Conservation (phyloP, 768 basidiomycete species). For the Leccinum truebloodii region DNA sequence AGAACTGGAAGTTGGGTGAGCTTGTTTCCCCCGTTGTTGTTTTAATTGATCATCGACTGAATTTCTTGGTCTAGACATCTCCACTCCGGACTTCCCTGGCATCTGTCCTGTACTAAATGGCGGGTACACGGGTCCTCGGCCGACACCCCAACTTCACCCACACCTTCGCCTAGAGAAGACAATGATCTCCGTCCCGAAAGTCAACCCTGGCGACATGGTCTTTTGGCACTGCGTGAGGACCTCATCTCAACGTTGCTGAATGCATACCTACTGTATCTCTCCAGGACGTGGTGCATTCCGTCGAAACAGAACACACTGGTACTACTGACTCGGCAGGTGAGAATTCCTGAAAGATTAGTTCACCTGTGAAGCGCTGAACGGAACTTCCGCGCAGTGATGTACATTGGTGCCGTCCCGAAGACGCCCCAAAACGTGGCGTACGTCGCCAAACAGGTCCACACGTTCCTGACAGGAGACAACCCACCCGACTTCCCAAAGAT, state of each 20-base stretch:
- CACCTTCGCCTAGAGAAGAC: slow-evolving; percentile 62
- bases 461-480: slow-evolving; percentile 58
- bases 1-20: slow-evolving; percentile 55
- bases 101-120: slow-evolving; percentile 28
- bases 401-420: slow-evolving; percentile 71
- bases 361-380: background rate
- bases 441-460: slow-evolving; percentile 58
- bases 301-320: slow-evolving; percentile 54
- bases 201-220: slow-evolving; percentile 74
- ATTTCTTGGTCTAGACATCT: slow-evolving; percentile 39
- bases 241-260: background rate
- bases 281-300: slow-evolving; percentile 48
- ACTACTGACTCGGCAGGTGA: slow-evolving; percentile 55
- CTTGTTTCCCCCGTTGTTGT: slow-evolving; percentile 17
- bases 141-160: slow-evolving; percentile 60
- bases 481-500: slow-evolving; percentile 73
- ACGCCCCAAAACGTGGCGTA: slow-evolving; percentile 65
- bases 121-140: slow-evolving; percentile 42
- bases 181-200: slow-evolving; percentile 71
- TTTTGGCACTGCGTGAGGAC: slow-evolving; percentile 68
- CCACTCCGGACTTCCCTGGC: slow-evolving; percentile 53
- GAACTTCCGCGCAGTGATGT: slow-evolving; percentile 56
- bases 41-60: slow-evolving; percentile 18
- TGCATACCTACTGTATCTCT: slow-evolving; percentile 4
- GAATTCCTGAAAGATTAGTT: slow-evolving; percentile 2